Conservation (phyloP, 2,329 filamentous ascomycete species). For the Fusarium oligoseptatum region DNA sequence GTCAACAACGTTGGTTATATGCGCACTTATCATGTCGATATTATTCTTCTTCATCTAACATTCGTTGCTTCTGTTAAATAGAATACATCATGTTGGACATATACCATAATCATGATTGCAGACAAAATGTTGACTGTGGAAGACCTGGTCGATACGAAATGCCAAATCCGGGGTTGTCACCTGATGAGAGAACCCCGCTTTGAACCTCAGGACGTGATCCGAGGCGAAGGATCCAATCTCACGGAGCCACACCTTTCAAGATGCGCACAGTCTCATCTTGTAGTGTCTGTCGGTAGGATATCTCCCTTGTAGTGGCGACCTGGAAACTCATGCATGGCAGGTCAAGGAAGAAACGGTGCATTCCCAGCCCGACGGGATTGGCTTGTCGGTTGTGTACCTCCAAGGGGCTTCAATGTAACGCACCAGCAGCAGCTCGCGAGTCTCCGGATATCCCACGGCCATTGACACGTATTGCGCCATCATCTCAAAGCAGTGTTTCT, state of each 20-base stretch:
- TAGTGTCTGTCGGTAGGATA: slow-evolving; percentile 6
- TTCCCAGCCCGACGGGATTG: not conserved
- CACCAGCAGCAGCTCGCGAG: not conserved
- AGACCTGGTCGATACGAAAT: not conserved
- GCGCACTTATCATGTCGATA: not conserved
- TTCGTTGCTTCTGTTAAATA: not conserved
- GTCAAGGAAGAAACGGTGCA: slow-evolving; percentile 5
- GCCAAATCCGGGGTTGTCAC: not conserved
- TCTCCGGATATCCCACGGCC: not conserved
- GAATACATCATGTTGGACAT: not conserved
- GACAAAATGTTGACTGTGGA: not conserved
- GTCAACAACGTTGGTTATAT: not conserved
- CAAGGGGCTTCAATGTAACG: not conserved
- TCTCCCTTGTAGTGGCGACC: not conserved
- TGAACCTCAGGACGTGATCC: not conserved
- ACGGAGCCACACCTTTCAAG: not conserved
- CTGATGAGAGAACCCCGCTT: slow-evolving; percentile 3
- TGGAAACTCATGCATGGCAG: not conserved
- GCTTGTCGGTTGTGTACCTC: not conserved
- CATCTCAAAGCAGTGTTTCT: not conserved
- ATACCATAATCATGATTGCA: not conserved
- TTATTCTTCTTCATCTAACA: not conserved
- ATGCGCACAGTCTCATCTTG: slow-evolving; percentile 9
- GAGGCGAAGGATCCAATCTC: not conserved
- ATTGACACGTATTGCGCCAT: not conserved